Evolutionary conservation across 805 yeast genomes (phyloP).

Genomic region (Lachancea cidri): DNA sequence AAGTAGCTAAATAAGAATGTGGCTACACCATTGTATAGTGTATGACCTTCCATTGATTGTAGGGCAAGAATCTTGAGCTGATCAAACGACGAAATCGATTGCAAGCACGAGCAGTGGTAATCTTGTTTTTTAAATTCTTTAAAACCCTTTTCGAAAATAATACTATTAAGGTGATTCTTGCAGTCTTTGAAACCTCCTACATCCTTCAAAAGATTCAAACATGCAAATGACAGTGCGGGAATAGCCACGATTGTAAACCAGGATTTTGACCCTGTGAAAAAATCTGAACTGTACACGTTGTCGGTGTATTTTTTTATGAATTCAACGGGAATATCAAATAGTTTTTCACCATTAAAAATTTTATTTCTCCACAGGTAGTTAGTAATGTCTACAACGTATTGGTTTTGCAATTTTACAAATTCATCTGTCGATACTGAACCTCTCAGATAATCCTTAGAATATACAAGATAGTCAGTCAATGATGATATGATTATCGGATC

Average conservation of each 20-base stretch:
- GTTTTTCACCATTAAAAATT: conserved; percentile 12
- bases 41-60: conserved; percentile 18
- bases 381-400: conserved; percentile 24
- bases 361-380: conserved; percentile 31
- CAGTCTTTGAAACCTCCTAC: conserved; percentile 1
- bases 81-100: conserved; percentile 3
- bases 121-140: conserved; percentile 11
- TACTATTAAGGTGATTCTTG: conserved; percentile 4
- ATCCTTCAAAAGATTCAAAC: conserved; percentile 1
- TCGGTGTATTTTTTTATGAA: conserved; percentile 16
- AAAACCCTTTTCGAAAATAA: conserved; percentile 18
- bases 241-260: conserved; percentile 23
- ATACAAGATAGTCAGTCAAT: background rate
- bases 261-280: conserved; percentile 11
- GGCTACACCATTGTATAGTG: conserved; percentile 44
- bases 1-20: conserved; percentile 49
- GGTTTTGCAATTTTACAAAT: conserved; percentile 21
- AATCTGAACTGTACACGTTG: conserved; percentile 12
- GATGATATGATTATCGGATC: conserved; percentile 4
- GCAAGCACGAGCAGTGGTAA: background rate
- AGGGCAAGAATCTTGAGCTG: conserved; percentile 2
- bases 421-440: conserved; percentile 12
- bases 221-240: conserved; percentile 21
- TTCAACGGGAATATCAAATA: conserved; percentile 22
- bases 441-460: conserved; percentile 8